Percentiles rank a stretch among this genome's conserved stretches.
These are phyloP conservation scores for Phanerodontia chrysosporium DNA, from an alignment of 768 basidiomycete species.

Conservation along the genomic window DNA sequence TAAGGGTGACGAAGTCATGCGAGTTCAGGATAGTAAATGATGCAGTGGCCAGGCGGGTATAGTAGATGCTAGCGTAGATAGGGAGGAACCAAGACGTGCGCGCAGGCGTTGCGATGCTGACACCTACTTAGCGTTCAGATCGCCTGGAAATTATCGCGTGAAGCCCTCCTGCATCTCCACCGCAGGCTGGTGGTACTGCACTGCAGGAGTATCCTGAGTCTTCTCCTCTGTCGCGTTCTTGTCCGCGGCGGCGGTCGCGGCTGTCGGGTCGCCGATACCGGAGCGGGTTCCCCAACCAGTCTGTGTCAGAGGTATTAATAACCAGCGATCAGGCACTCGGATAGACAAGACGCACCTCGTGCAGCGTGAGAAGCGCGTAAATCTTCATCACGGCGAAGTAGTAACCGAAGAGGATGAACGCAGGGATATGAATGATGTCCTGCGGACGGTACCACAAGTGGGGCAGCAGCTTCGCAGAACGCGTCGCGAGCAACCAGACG, in stretches of 20 bases:
- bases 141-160: conserved; percentile 14
- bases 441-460: conserved; percentile 57
- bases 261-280: conserved; percentile 81
- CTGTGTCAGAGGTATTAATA: conserved; percentile 29
- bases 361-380: conserved; percentile 85
- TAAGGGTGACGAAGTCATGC: neutral
- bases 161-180: conserved; percentile 31
- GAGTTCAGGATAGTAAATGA: conserved; percentile 3
- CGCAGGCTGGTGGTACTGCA: conserved; percentile 20
- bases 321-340: neutral
- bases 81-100: neutral
- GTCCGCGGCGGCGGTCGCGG: conserved; percentile 68
- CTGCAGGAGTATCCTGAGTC: conserved; percentile 10
- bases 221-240: conserved; percentile 26
- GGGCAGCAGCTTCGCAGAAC: conserved; percentile 69
- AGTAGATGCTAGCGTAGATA: conserved; percentile 11
- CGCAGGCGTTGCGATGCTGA: neutral
- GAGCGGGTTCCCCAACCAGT: conserved; percentile 96
- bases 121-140: neutral
- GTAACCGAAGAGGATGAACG: conserved; percentile 81
- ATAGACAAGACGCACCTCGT: conserved; percentile 55
- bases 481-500: conserved; percentile 67
- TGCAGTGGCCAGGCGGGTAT: conserved; percentile 10
- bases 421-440: conserved; percentile 56
- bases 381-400: conserved; percentile 95